Evolutionary conservation across 2,329 filamentous ascomycete species (phyloP), one percentile per base, ranked within the genome.

Genomic region (Graphilbum sp.): DNA sequence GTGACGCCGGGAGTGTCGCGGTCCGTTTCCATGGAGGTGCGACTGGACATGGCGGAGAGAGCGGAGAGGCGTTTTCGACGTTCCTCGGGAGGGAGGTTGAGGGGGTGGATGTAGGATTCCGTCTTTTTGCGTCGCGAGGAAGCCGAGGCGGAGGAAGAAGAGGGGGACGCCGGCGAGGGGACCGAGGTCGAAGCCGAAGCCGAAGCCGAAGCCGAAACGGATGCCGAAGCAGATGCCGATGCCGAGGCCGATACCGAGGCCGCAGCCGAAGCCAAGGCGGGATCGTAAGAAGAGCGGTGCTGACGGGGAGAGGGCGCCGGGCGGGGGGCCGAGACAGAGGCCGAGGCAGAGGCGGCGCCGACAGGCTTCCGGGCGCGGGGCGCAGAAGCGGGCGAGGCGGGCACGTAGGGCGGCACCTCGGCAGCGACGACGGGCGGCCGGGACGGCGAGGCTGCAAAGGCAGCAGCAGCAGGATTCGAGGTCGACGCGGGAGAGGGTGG

Each of bases 41-140:
- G 63, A 46, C 66, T 64, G 49, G 62, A 75, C 69, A 72, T 69
- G 50, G 55, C 67, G 46, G 77, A 78, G 45, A 85, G 67, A 48
- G 68, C 69, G 35, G 79, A 84, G 41, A 82, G 60, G 45, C 83
- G 75, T 57, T 82, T 80, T 51, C 84, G 80, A 52, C 85, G 72
- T 67, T 94, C 79, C 63, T 94, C 86, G 34, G 86, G 86, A 2
- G 80, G 85, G 18, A 93, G 73, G 53, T 95, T 95, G 37, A 95
- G 70, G 30, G 88, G 88, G 57, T 95, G 87, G 3, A 75, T 79
- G 54, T 88, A 72, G 46, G 67, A 66, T 54, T 83, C 76, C 52
- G 64, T 59, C 54, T 72, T 73, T 49, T 59, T 61, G 45, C 68
- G 63, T 40, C 68, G 70, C 47, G 49, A 37, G 15, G 39, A 35